Evolutionary conservation across 2,329 filamentous ascomycete species (phyloP), one percentile per base, ranked within the genome.

Genomic region (Aspergillus jensenii): DNA sequence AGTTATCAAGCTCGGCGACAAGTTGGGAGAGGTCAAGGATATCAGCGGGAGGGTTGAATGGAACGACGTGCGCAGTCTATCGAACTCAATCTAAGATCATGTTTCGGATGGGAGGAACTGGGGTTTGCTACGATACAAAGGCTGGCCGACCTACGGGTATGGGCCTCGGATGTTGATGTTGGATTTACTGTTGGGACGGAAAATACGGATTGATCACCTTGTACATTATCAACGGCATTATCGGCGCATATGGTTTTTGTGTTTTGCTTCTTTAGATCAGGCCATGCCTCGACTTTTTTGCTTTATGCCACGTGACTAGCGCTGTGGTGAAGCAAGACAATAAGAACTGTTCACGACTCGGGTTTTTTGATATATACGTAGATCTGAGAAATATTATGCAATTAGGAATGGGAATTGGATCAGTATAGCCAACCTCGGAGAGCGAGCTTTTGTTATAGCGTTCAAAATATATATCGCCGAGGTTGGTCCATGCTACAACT

Each of bases 1-100:
- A 25, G 87, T 93, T 59, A 92, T 98, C 58, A 96, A 93, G 82
- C 81, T 98, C 64, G 93, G 93, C 8, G 78, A 80, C 59, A 87
- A 82, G 71, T 75, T 88, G 62, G 81, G 85, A 65, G 82, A 87
- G 65, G 82, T 88, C 61, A 84, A 82, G 71, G 78, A 84, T 68
- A 76, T 87, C 35, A 71, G 74, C 9, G 85, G 86, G 15, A 74
- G 78, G 65, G 82, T 83, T 52, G 76, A 80, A 51, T 87, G 82
- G 82, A 79, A 77, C 65, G 70, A 72, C 46, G 62, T 40, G 23
- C 65, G 68, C 54, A 71, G 52, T 27, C 64, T 74, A 27, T 62
- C 59, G 37, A 68, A 73, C 6, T 61, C 63, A 21, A 67, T 74
- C 41, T 67, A 58, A 56, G 33, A 44, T 4, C 9, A 11, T 31